Conservation (phyloP, 1,284 basidiomycete genomes). For the Leccinum cinnamomeum region DNA sequence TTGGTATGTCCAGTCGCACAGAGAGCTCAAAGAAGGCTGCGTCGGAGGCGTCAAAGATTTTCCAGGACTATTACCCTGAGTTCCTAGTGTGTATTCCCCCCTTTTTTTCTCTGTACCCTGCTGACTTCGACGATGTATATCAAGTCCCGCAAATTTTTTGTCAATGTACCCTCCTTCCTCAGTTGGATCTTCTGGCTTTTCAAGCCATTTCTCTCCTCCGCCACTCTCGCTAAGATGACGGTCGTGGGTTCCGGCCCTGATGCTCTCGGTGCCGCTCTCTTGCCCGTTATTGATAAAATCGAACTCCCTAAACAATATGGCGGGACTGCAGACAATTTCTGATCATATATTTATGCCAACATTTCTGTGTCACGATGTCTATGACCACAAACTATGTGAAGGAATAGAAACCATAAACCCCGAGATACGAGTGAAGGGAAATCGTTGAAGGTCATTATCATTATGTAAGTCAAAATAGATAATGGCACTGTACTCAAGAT, state of each 20-base stretch:
- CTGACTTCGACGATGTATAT: background rate
- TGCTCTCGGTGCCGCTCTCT: constrained; percentile 57
- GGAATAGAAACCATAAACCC: background rate
- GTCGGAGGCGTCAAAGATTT: constrained; percentile 66
- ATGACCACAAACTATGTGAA: background rate
- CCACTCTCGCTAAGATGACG: constrained; percentile 73
- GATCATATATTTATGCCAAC: background rate
- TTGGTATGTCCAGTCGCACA: constrained; percentile 61
- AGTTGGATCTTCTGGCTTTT: constrained; percentile 84
- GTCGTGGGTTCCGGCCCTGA: constrained; percentile 66
- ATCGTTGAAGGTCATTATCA: background rate
- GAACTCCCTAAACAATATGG: constrained; percentile 70
- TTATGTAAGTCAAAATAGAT: background rate
- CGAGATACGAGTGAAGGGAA: background rate
- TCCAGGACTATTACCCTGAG: constrained; percentile 74
- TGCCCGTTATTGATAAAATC: constrained; percentile 50
- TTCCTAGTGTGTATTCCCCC: constrained; percentile 52
- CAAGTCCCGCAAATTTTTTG: constrained; percentile 75
- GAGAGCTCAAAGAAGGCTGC: constrained; percentile 75
- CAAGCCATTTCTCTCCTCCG: constrained; percentile 67
- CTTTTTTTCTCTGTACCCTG: background rate
- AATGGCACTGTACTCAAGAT: background rate
- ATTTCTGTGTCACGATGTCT: background rate
- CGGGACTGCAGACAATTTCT: constrained; percentile 45
- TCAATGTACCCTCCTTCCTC: constrained; percentile 72